Evolutionary conservation across 257 asterid species (phyloP), one percentile per base, ranked within the genome.

Genomic region (Solanum sejunctum): DNA sequence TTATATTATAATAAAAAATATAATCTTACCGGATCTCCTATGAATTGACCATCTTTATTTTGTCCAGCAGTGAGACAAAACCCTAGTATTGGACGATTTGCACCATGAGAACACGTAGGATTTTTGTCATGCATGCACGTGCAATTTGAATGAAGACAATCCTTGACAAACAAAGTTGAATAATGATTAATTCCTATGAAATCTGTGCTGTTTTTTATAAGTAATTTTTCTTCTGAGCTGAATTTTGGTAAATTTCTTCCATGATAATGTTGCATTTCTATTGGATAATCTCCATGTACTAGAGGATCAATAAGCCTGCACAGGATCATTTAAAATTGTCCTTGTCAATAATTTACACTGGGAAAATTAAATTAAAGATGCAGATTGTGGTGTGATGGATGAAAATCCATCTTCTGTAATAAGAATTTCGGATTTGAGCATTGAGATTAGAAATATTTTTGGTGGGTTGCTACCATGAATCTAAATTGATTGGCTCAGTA

Each of bases 161-260:
- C 98, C 89, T 89, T 88, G 26, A 89, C 97, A 84, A 92, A 92
- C 21, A 92, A 88, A 9, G 96, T 61, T 81, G 90, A 83, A 57
- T 95, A 95, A 79, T 93, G 97, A 90, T 94, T 95, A 45, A 95
- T 49, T 54, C 98, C 98, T 1, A 94, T 89, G 83, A 93, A 95
- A 84, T 94, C 98, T 20, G 84, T 84, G 82, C 97, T 94, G 3
- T 90, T 85, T 70, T 83, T 90, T 49, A 95, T 51, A 55, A 89
- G 89, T 28, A 12, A 16, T 28, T 28, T 89, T 84, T 93, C 98
- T 58, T 93, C 93, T 10, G 83, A 47, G 39, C 96, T 88, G 90
- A 95, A 95, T 3, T 5, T 85, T 9, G 94, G 96, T 51, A 95
- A 84, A 45, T 92, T 90, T 55, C 60, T 85, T 83, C 97, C 95